phyloP scores from a whole-genome alignment of 1,284 basidiomycete genomes.

The Boletus sp. region DNA sequence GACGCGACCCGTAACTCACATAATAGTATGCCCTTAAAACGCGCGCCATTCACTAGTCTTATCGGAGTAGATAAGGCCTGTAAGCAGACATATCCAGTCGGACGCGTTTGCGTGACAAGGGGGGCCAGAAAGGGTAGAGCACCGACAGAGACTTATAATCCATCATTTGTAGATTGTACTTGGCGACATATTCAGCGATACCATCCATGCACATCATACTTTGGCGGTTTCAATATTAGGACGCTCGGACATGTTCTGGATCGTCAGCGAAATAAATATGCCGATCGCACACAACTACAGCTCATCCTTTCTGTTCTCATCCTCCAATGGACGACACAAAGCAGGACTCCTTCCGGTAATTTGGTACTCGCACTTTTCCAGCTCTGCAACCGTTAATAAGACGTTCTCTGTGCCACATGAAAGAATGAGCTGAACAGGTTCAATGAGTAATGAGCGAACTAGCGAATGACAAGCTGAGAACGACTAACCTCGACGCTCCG shows the following conservation, averaged over 20 bases:
- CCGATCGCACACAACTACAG: slow-evolving; percentile 35
- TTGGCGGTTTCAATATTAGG: too few species aligned
- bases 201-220: too few species aligned
- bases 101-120: too few species aligned
- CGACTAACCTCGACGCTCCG: slow-evolving; percentile 68
- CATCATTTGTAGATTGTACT: too few species aligned
- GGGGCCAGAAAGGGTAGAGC: too few species aligned
- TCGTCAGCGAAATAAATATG: slow-evolving; percentile 2
- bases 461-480: background rate
- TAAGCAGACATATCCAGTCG: too few species aligned
- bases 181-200: too few species aligned
- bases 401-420: slow-evolving; percentile 85
- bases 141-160: too few species aligned
- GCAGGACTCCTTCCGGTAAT: slow-evolving; percentile 88
- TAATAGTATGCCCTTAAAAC: too few species aligned
- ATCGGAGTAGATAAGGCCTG: too few species aligned
- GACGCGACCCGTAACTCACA: background rate
- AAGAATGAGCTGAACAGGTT: slow-evolving; percentile 59
- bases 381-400: slow-evolving; percentile 79
- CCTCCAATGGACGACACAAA: slow-evolving; percentile 71
- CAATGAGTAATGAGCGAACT: slow-evolving; percentile 1
- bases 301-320: slow-evolving; percentile 46
- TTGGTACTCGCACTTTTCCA: slow-evolving; percentile 97
- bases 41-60: too few species aligned
- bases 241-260: too few species aligned